Percentiles rank a stretch among this genome's conserved stretches.
These are phyloP conservation scores for Hypomontagnella monticulosa DNA, from an alignment of 495 filamentous ascomycete species.

Conservation along the genomic window DNA sequence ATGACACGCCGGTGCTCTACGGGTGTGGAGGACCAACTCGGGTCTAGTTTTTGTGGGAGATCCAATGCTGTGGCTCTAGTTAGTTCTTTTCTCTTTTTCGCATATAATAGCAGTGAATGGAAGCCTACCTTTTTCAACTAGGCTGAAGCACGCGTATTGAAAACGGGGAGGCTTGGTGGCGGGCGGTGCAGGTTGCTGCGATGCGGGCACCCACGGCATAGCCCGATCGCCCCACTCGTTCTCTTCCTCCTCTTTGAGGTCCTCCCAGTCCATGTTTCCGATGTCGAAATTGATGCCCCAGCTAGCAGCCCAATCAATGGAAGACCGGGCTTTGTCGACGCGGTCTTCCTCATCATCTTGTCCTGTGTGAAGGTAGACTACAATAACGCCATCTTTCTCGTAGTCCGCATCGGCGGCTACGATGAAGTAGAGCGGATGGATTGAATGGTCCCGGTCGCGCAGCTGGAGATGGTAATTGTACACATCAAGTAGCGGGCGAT, in stretches of 20 bases:
- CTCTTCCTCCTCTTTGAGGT: slow-evolving; percentile 2
- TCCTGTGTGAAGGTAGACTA: neutral
- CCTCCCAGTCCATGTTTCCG: slow-evolving; percentile 1
- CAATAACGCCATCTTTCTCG: neutral
- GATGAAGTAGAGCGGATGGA: slow-evolving; percentile 6
- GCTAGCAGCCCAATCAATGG: neutral
- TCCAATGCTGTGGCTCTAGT: neutral
- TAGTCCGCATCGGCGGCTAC: neutral
- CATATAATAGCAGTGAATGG: neutral
- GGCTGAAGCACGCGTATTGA: neutral
- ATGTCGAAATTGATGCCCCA: slow-evolving; percentile 2
- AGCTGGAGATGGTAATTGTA: neutral
- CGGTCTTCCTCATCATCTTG: neutral
- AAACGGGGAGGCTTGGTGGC: neutral
- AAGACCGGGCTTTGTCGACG: slow-evolving; percentile 3
- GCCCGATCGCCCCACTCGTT: neutral
- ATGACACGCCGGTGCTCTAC: neutral
- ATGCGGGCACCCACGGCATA: neutral
- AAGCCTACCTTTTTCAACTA: neutral
- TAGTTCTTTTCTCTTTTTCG: neutral
- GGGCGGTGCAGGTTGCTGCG: neutral
- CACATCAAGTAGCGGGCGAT: neutral
- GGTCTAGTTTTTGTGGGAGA: neutral
- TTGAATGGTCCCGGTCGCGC: slow-evolving; percentile 1
- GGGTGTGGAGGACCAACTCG: neutral